These are phyloP conservation scores for Aspergillus incahuasiensis DNA, from an alignment of 495 filamentous ascomycete species.

Conservation along the genomic window DNA sequence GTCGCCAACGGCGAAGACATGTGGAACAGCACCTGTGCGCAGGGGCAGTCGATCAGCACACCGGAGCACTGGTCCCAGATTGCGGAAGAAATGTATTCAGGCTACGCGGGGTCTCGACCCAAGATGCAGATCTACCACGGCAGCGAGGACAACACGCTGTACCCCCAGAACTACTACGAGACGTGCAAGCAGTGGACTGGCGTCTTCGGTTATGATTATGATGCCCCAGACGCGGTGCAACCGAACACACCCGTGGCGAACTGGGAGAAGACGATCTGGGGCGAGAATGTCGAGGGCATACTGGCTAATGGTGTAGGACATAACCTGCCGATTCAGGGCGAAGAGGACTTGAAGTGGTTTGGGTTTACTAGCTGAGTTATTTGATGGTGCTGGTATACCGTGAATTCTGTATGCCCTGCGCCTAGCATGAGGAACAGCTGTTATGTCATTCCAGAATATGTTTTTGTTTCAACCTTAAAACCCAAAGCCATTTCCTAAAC, in stretches of 20 bases:
- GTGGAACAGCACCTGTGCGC: constrained; percentile 40
- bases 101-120: constrained; percentile 50
- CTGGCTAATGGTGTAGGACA: constrained; percentile 46
- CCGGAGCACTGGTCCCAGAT: constrained; percentile 47
- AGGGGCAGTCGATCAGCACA: constrained; percentile 42
- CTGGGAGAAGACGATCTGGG: constrained; percentile 44
- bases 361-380: constrained; percentile 10
- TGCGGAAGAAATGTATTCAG: constrained; percentile 48
- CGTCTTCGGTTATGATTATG: constrained; percentile 38
- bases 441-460: too few species aligned
- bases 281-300: constrained; percentile 46
- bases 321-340: constrained; percentile 44
- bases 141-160: constrained; percentile 44
- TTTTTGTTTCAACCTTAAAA: too few species aligned
- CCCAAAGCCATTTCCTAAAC: too few species aligned
- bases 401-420: too few species aligned
- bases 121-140: constrained; percentile 56
- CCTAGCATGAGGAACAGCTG: too few species aligned
- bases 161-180: constrained; percentile 46
- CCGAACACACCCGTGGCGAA: constrained; percentile 40
- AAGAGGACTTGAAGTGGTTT: constrained; percentile 48
- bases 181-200: constrained; percentile 56
- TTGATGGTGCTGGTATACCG: neutral
- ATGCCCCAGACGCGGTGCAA: constrained; percentile 24
- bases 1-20: constrained; percentile 35